Percentiles rank a stretch among this genome's conserved stretches.
Evolutionary conservation across 2,329 filamentous ascomycete genomes (phyloP).

Genomic region (Aspergillus flavus): DNA sequence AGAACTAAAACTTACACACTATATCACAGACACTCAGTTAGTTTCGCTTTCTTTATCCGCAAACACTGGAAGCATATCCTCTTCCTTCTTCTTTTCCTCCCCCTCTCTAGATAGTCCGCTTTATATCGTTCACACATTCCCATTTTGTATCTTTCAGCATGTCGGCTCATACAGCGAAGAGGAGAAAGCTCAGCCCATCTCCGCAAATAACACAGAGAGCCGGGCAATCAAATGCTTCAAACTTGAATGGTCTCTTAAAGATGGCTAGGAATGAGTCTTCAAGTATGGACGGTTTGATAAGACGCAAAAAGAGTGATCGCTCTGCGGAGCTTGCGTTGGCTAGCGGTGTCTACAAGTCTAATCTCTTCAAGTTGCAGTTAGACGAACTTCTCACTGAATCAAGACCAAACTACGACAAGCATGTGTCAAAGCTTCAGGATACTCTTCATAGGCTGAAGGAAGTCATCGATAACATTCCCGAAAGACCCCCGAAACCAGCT

Average conservation of each 20-base stretch:
- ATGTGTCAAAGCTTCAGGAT: conserved; percentile 56
- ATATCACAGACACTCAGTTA: neutral
- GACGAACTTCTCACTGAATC: conserved; percentile 64
- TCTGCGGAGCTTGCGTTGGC: conserved; percentile 41
- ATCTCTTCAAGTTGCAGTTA: conserved; percentile 68
- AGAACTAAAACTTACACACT: neutral
- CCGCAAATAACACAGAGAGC: conserved; percentile 24
- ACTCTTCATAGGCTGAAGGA: conserved; percentile 58
- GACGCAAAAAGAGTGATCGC: conserved; percentile 26
- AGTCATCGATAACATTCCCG: conserved; percentile 59
- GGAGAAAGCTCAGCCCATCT: conserved; percentile 51
- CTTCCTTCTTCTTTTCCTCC: too few relatives aligned
- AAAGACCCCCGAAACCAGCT: conserved; percentile 55
- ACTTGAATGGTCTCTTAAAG: conserved; percentile 23
- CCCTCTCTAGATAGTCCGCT: neutral
- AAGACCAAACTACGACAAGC: conserved; percentile 61
- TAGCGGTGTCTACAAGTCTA: conserved; percentile 65
- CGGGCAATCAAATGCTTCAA: neutral
- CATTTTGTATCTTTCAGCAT: conserved; percentile 20
- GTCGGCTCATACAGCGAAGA: conserved; percentile 44
- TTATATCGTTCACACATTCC: neutral
- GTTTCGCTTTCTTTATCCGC: neutral
- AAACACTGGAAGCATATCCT: neutral
- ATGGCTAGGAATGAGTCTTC: conserved; percentile 21
- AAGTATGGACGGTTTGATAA: conserved; percentile 14